These are phyloP conservation scores for Aschersonia sp. DNA, from an alignment of 2,329 filamentous ascomycete genomes.

Conservation along the genomic window DNA sequence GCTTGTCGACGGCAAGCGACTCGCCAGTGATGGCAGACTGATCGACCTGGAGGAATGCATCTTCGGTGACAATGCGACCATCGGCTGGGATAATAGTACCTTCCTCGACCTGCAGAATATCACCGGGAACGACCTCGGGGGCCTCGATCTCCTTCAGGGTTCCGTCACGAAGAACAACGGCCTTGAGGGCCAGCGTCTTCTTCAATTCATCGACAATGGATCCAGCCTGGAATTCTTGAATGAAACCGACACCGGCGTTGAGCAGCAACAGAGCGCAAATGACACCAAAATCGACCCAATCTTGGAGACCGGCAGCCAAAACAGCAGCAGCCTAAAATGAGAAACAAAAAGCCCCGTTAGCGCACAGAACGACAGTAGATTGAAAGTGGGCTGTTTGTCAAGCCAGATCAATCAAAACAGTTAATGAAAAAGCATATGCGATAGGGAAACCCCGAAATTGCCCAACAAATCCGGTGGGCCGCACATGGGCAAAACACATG, in stretches of 20 bases:
- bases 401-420: neutral
- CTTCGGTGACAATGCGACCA: conserved; percentile 70
- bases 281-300: conserved; percentile 90
- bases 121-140: conserved; percentile 73
- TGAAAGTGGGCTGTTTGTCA: neutral
- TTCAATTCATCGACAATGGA: conserved; percentile 85
- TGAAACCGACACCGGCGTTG: conserved; percentile 74
- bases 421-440: neutral
- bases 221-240: conserved; percentile 81
- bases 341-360: conserved; percentile 11
- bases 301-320: conserved; percentile 68
- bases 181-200: conserved; percentile 79
- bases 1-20: conserved; percentile 82
- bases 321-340: conserved; percentile 49
- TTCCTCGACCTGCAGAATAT: conserved; percentile 80
- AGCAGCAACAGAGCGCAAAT: conserved; percentile 73
- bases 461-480: too few relatives aligned
- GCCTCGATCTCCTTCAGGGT: conserved; percentile 66
- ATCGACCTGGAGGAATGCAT: conserved; percentile 77
- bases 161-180: conserved; percentile 69
- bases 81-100: conserved; percentile 86
- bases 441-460: neutral
- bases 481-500: neutral
- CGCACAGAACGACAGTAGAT: neutral
- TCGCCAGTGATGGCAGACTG: conserved; percentile 88